Conservation (phyloP, 495 filamentous ascomycete genomes). For the Aspergillus egyptiacus region DNA sequence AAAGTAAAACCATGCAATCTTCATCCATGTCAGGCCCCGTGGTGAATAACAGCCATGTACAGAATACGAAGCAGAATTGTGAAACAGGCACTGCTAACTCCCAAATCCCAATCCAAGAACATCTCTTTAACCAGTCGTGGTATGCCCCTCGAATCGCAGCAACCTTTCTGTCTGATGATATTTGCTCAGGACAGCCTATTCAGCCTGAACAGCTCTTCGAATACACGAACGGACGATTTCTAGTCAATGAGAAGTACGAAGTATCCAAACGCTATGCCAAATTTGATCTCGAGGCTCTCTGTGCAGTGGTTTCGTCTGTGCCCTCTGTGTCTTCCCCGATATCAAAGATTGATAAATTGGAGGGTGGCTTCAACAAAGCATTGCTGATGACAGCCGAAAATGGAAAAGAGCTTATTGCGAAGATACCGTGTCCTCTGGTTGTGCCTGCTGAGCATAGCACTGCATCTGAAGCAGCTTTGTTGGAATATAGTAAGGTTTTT, state of each 20-base stretch:
- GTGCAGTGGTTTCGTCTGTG: constrained; percentile 18
- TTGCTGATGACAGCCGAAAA: constrained; percentile 25
- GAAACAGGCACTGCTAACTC: neutral
- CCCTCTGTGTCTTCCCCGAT: constrained; percentile 18
- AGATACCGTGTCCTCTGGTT: constrained; percentile 21
- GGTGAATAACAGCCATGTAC: neutral
- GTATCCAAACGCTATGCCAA: constrained; percentile 17
- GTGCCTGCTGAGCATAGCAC: constrained; percentile 25
- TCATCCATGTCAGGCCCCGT: too few relatives aligned
- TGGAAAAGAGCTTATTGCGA: constrained; percentile 24
- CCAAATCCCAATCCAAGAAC: neutral
- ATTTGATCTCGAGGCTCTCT: constrained; percentile 26
- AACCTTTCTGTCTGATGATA: neutral
- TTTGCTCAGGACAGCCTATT: neutral
- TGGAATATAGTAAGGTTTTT: constrained; percentile 21
- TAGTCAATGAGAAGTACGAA: constrained; percentile 24
- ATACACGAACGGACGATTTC: constrained; percentile 25
- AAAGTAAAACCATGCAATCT: too few relatives aligned
- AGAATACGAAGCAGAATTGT: neutral
- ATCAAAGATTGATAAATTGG: constrained; percentile 25
- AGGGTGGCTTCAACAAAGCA: constrained; percentile 32
- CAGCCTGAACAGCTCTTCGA: constrained; percentile 14
- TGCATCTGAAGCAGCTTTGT: constrained; percentile 26
- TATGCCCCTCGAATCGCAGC: neutral
- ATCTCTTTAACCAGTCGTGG: neutral